These are phyloP conservation scores for sorghum (Sorghum bicolor) DNA, from an alignment of 176 grass and related monocot genomes.

Conservation along the genomic window Sorghum_bicolor_NCBIv3 NC_012873.2:4140501-4141000, in stretches of 20 bases:
- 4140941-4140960: constrained; percentile 61
- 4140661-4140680: constrained; percentile 8
- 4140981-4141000: constrained; percentile 67
- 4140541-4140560: not conserved
- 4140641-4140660: not conserved
- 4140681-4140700: constrained; percentile 21
- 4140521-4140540: not conserved
- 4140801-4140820: constrained; percentile 17
- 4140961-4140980: constrained; percentile 41
- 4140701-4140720: constrained; percentile 12
- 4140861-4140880: constrained; percentile 90
- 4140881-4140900: constrained; percentile 92
- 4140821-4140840: constrained; percentile 76
- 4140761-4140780: not conserved
- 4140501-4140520: not conserved
- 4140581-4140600: constrained; percentile 16
- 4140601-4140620: not conserved
- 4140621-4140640: not conserved
- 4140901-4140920: constrained; percentile 87
- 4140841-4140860: constrained; percentile 69
- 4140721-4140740: not conserved
- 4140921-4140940: constrained; percentile 90
- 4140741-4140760: not conserved
- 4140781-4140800: constrained; percentile 1
- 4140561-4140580: constrained; percentile 9